These are phyloP conservation scores for Glycine latifolia DNA, from an alignment of 306 rosid species.

Conservation along the genomic window DNA sequence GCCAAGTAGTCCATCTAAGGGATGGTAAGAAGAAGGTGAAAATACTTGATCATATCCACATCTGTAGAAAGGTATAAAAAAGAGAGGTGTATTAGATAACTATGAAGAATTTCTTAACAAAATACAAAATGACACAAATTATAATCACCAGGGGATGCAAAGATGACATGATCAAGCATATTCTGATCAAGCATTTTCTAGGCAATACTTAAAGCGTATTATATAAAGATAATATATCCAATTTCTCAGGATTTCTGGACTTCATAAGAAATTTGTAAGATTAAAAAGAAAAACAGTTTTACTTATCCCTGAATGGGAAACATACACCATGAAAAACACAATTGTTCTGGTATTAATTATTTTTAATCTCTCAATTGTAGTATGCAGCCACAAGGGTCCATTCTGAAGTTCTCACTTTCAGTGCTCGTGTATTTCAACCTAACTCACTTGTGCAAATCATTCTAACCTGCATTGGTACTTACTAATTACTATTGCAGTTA, in stretches of 20 bases:
- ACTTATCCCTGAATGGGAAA: not conserved
- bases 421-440: not conserved
- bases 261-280: not conserved
- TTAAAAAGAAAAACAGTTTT: not conserved
- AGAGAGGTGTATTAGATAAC: slow-evolving; percentile 1
- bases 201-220: not conserved
- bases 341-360: not conserved
- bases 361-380: not conserved
- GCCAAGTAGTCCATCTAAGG: slow-evolving; percentile 88
- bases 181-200: slow-evolving; percentile 14
- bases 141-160: not conserved
- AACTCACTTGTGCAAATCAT: not conserved
- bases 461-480: not conserved
- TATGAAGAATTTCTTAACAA: slow-evolving; percentile 8
- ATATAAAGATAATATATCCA: not conserved
- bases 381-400: not conserved
- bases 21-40: slow-evolving; percentile 69
- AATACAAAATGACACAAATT: not conserved
- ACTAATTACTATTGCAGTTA: not conserved
- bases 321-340: not conserved
- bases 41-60: slow-evolving; percentile 87
- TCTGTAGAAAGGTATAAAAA: slow-evolving; percentile 52
- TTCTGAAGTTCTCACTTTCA: not conserved
- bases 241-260: slow-evolving; percentile 1
- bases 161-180: not conserved